Evolutionary conservation across 208 protist species (phyloP), one percentile per base, ranked within the genome.

Genomic region (Leishmania gerbilli): DNA sequence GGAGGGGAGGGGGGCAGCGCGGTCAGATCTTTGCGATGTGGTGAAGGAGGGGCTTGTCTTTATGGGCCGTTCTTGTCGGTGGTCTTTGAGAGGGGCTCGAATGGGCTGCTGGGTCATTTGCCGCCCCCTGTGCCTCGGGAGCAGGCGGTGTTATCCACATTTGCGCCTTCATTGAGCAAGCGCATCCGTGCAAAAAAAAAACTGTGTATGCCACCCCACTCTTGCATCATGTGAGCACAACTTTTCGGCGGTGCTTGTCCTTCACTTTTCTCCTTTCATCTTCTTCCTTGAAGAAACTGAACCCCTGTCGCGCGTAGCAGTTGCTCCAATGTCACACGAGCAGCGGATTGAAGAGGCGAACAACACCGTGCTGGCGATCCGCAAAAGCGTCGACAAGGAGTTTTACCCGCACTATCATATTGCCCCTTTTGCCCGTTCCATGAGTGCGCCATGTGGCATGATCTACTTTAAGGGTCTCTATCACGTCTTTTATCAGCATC

Each of bases 401-500:
- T 90, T 84, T 40, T 93, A 93, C 69, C 90, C 90, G 7, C 34
- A 81, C 0, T 91, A 91, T 65, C 90, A 93, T 74, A 86, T 93
- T 19, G 86, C 90, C 3, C 90, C 90, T 3, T 91, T 89, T 58
- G 87, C 86, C 5, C 79, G 88, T 0, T 91, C 86, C 53, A 90
- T 91, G 88, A 89, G 89, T 80, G 90, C 84, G 19, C 88, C 88
- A 3, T 88, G 79, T 47, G 90, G 88, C 2, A 74, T 92, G 34
- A 79, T 91, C 21, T 90, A 83, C 64, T 90, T 89, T 75, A 90
- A 91, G 77, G 88, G 86, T 0, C 79, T 90, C 6, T 93, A 93
- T 51, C 90, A 93, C 53, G 81, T 93, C 11, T 93, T 93, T 69
- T 93, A 91, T 58, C 88, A 93, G 79, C 88, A 93, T 67, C 58